phyloP scores from a whole-genome alignment of 75 land plant species.

The Chamaecyparis obtusa region DNA sequence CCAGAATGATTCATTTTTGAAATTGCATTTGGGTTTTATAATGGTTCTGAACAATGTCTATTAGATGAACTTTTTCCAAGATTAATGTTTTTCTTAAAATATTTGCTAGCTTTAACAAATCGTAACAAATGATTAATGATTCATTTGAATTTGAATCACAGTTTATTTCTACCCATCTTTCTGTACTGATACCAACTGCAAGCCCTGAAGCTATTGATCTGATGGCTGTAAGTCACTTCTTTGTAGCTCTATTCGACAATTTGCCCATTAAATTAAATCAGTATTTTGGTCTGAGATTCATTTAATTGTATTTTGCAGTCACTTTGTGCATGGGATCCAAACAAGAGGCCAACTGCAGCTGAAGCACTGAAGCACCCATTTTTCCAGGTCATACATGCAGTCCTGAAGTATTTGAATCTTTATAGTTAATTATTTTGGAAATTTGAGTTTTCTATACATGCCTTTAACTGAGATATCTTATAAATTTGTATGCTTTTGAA shows the following conservation, averaged over 20 bases:
- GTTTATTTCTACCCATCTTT: slow-evolving; percentile 63
- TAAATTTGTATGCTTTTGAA: not conserved
- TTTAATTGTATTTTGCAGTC: slow-evolving; percentile 34
- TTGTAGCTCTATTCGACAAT: not conserved
- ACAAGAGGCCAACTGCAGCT: slow-evolving; percentile 84
- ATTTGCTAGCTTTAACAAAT: not conserved
- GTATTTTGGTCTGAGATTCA: not conserved
- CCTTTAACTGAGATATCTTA: not conserved
- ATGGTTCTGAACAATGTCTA: not conserved
- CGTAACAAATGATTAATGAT: not conserved
- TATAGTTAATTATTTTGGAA: not conserved
- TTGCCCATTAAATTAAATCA: not conserved
- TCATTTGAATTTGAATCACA: slow-evolving; percentile 13
- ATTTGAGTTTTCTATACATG: not conserved
- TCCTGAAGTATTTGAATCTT: not conserved
- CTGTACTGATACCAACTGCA: slow-evolving; percentile 68
- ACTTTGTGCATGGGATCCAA: slow-evolving; percentile 95
- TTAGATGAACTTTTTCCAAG: not conserved
- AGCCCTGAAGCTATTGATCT: slow-evolving; percentile 78
- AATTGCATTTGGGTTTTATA: not conserved
- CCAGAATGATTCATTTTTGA: not conserved
- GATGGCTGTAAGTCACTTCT: slow-evolving; percentile 46
- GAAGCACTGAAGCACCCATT: slow-evolving; percentile 93
- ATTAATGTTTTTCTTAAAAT: not conserved
- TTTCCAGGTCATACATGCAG: slow-evolving; percentile 67